phyloP scores from a whole-genome alignment of 2,329 filamentous ascomycete species.

The Helotiales sp. region DNA sequence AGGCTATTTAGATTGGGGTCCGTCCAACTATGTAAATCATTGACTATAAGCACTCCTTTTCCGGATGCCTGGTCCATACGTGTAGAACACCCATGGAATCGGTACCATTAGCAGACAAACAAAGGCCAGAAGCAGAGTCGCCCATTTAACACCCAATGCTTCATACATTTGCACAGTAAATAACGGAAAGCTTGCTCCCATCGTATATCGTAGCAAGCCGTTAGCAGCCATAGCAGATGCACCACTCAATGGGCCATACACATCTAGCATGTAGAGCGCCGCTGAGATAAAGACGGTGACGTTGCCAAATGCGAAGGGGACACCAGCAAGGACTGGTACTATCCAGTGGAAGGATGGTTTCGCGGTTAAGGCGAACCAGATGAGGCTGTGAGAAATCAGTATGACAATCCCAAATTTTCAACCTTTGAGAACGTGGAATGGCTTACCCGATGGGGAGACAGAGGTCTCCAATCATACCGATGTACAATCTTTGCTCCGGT shows the following conservation, averaged over 20 bases:
- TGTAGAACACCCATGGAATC: conserved; percentile 54
- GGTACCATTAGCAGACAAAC: conserved; percentile 49
- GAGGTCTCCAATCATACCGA: conserved; percentile 36
- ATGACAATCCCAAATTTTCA: conserved; percentile 17
- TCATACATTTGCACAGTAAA: conserved; percentile 53
- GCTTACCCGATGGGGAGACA: conserved; percentile 41
- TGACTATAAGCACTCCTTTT: conserved; percentile 2
- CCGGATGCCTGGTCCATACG: conserved; percentile 40
- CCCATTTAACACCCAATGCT: conserved; percentile 40
- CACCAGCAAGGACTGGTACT: conserved; percentile 35
- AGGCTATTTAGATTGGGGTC: not conserved
- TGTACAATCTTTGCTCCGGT: conserved; percentile 39
- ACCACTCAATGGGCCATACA: conserved; percentile 54
- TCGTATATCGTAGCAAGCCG: conserved; percentile 53
- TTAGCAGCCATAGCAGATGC: conserved; percentile 62
- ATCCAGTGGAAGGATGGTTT: conserved; percentile 18
- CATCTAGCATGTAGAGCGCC: conserved; percentile 54
- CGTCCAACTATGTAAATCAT: not conserved
- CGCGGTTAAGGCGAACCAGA: conserved; percentile 38
- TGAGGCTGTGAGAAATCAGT: conserved; percentile 27
- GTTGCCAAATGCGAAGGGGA: conserved; percentile 59
- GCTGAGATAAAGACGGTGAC: conserved; percentile 51
- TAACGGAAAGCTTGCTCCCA: conserved; percentile 59
- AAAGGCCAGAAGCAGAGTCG: conserved; percentile 41
- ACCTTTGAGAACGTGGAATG: not conserved